phyloP scores from a whole-genome alignment of 306 rosid genomes.

The Gastrolobium villosum region DNA sequence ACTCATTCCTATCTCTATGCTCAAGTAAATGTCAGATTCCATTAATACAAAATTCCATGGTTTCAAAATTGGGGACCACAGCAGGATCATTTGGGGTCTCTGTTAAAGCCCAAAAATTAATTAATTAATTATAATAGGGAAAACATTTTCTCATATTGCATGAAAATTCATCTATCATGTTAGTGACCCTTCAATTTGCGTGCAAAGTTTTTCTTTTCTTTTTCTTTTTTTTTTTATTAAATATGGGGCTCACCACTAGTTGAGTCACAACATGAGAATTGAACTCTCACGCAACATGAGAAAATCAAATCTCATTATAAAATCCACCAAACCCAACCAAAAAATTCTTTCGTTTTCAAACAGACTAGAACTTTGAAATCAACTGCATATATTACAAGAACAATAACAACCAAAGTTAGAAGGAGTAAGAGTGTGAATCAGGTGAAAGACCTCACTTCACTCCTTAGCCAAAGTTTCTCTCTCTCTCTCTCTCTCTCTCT shows the following conservation, averaged over 20 bases:
- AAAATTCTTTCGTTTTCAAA: background rate
- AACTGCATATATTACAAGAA: constrained; percentile 3
- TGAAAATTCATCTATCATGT: too few relatives aligned
- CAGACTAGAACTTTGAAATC: constrained; percentile 19
- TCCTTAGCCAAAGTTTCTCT: constrained; percentile 40
- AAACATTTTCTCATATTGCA: too few relatives aligned
- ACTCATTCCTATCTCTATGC: constrained; percentile 13
- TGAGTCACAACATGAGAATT: too few relatives aligned
- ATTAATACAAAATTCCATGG: constrained; percentile 33
- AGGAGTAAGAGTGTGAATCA: constrained; percentile 22
- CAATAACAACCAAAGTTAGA: constrained; percentile 20
- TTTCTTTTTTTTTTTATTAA: too few relatives aligned
- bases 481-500: constrained; percentile 9
- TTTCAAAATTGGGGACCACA: background rate
- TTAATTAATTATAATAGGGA: background rate
- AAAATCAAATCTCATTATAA: too few relatives aligned
- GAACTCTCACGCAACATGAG: too few relatives aligned
- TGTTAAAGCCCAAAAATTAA: background rate
- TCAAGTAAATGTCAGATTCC: constrained; percentile 30
- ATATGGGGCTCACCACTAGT: too few relatives aligned
- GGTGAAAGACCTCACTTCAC: constrained; percentile 33
- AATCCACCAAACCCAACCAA: constrained; percentile 12
- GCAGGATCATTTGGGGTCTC: background rate
- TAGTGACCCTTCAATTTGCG: too few relatives aligned
- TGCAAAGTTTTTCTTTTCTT: too few relatives aligned